These are phyloP conservation scores for Trypanosoma scelopori DNA, from an alignment of 208 protist species.

Conservation along the genomic window DNA sequence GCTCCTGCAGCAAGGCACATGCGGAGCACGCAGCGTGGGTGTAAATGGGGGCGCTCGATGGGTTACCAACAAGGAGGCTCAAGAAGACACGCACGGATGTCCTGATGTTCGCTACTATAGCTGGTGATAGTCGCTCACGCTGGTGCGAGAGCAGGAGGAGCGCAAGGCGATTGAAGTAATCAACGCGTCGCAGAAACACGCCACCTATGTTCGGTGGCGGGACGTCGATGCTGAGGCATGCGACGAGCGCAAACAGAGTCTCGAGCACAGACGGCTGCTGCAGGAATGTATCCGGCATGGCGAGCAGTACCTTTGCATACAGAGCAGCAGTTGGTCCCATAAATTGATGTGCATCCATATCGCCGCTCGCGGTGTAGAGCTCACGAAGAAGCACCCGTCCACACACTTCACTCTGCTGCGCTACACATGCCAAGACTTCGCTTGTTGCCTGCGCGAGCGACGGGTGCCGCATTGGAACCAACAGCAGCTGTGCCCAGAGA, in stretches of 20 bases:
- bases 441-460: conserved; percentile 29
- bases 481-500: conserved; percentile 46
- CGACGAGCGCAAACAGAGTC: conserved; percentile 18
- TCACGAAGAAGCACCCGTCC: conserved; percentile 11
- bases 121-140: conserved; percentile 34
- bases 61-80: conserved; percentile 49
- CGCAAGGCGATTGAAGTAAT: conserved; percentile 63
- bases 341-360: conserved; percentile 2
- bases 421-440: conserved; percentile 34
- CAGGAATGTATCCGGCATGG: conserved; percentile 12
- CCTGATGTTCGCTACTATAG: conserved; percentile 34
- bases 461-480: conserved; percentile 34
- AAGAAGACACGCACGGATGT: conserved; percentile 36
- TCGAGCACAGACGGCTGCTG: conserved; percentile 10
- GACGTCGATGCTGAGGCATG: conserved; percentile 31
- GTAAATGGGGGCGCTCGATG: conserved; percentile 39
- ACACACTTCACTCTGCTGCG: conserved; percentile 19
- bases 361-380: conserved; percentile 11
- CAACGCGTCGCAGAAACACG: conserved; percentile 45
- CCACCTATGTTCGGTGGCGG: conserved; percentile 33
- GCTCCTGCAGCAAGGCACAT: conserved; percentile 46
- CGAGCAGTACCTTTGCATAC: conserved; percentile 30
- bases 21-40: conserved; percentile 47
- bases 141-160: conserved; percentile 49
- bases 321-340: conserved; percentile 10